Evolutionary conservation across 805 yeast species (phyloP), one percentile per base, ranked within the genome.

Genomic region (Komagataella mondaviorum): DNA sequence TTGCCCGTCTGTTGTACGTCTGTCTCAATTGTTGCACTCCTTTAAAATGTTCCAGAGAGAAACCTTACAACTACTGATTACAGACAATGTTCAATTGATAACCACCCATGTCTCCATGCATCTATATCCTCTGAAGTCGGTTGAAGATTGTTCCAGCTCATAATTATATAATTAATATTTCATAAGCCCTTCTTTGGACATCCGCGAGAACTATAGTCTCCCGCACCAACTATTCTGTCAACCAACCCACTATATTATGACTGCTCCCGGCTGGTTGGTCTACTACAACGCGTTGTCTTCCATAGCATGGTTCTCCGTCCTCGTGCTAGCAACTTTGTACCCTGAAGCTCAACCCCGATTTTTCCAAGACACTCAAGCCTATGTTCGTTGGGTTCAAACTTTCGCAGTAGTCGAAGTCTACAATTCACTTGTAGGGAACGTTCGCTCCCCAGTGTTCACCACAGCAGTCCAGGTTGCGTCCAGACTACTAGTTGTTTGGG

Each of bases 401-500:
- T 69, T 81, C 48, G 98, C 98, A 0, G 56, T 88, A 1, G 73
- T 87, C 50, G 99, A 91, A 65, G 77, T 91, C 20, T 72, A 79
- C 60, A 93, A 91, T 64, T 77, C 96, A 1, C 71, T 79, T 2
- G 64, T 78, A 1, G 97, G 97, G 0, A 72, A 83, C 48, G 98
- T 93, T 44, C 80, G 83, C 57, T 83, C 97, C 6, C 96, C 97
- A 2, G 56, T 90, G 5, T 58, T 83, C 52, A 93, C 97, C 30
- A 88, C 97, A 0, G 74, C 72, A 14, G 82, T 90, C 61, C 99
- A 93, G 67, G 96, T 93, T 1, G 75, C 83, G 6, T 89, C 97
- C 10, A 77, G 99, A 56, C 65, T 90, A 51, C 69, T 90, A 56
- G 75, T 93, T 45, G 95, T 88, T 5, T 72, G 85, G 70, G 97